phyloP scores from a whole-genome alignment of 2,329 filamentous ascomycete species.

The Calonectria hawksworthii region DNA sequence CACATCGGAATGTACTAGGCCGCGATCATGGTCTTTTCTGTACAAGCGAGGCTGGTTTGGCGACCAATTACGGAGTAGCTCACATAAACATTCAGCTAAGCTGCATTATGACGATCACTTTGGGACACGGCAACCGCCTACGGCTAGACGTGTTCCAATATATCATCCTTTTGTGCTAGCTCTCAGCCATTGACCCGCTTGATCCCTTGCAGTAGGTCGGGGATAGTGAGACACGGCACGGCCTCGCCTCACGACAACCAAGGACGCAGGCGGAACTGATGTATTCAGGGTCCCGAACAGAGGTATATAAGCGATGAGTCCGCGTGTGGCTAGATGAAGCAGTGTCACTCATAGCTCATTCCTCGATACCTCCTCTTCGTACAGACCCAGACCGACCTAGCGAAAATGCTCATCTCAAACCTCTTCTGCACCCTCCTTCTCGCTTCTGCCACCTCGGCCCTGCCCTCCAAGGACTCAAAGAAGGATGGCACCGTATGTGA shows the following conservation, averaged over 20 bases:
- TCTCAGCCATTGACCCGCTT: not conserved
- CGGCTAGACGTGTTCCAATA: not conserved
- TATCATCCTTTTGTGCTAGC: not conserved
- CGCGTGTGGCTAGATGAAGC: not conserved
- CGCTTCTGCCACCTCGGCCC: not conserved
- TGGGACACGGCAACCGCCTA: not conserved
- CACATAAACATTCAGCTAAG: not conserved
- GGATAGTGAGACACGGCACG: slow-evolving; percentile 3
- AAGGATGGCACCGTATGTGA: not conserved
- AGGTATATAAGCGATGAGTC: not conserved
- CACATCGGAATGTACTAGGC: not conserved
- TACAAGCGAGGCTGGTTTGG: not conserved
- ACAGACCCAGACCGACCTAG: not conserved
- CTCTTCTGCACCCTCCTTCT: not conserved
- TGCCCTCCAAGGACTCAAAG: not conserved
- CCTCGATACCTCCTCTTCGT: not conserved
- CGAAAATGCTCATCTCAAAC: not conserved
- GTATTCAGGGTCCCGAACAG: not conserved
- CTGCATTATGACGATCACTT: not conserved
- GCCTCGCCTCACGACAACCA: not conserved
- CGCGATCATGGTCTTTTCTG: not conserved
- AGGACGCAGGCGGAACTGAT: not conserved
- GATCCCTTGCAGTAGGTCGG: not conserved
- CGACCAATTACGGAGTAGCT: not conserved
- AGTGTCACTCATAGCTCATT: not conserved